These are phyloP conservation scores for Dacryopinax spathularia DNA, from an alignment of 768 basidiomycete genomes.

Conservation along the genomic window DNA sequence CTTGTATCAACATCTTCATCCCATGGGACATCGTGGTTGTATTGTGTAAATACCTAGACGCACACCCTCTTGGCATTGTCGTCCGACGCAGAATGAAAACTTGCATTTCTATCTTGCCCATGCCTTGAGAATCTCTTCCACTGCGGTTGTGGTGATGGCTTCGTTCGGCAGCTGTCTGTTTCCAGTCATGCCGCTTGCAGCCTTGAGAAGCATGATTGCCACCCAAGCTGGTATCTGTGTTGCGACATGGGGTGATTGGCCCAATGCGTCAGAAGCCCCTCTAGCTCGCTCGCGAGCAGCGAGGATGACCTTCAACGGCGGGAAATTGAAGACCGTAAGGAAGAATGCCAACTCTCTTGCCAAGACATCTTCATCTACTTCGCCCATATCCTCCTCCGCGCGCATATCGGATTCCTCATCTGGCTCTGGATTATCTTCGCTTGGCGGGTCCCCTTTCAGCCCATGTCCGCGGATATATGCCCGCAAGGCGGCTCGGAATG, in stretches of 20 bases:
- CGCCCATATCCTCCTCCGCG: not conserved
- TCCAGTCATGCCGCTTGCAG: not conserved
- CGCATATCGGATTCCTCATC: not conserved
- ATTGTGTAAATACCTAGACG: not conserved
- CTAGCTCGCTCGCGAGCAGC: not conserved
- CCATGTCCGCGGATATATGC: slow-evolving; percentile 13
- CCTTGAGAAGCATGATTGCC: not conserved
- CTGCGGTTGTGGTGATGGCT: not conserved
- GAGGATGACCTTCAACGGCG: not conserved
- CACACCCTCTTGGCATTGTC: not conserved
- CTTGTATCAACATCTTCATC: not conserved
- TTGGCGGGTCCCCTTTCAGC: not conserved
- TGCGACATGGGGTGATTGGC: not conserved
- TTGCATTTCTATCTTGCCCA: not conserved
- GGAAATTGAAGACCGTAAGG: not conserved
- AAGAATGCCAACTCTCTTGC: slow-evolving; percentile 11
- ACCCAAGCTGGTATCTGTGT: not conserved
- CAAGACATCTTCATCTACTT: not conserved
- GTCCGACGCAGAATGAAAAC: not conserved
- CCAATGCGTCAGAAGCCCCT: not conserved
- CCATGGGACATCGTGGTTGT: slow-evolving; percentile 3
- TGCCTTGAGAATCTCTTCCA: not conserved
- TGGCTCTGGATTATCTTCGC: not conserved
- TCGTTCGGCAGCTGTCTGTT: not conserved
- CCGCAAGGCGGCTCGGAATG: slow-evolving; percentile 8